These are phyloP conservation scores for Leishmania martiniquensis DNA, from an alignment of 208 protist genomes.

Conservation along the genomic window DNA sequence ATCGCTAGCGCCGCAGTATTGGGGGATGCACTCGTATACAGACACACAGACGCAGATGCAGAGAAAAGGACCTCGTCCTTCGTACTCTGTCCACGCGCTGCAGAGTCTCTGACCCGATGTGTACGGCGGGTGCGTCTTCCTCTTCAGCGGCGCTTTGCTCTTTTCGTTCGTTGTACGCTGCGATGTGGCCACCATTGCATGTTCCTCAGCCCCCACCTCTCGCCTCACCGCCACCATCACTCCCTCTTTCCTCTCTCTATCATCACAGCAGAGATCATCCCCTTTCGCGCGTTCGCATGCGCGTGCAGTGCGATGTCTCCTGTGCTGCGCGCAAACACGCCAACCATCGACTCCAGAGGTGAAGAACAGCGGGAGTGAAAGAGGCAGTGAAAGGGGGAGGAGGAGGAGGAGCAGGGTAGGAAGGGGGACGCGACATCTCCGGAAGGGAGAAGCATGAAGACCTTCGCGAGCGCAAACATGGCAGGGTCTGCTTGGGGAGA, in stretches of 20 bases:
- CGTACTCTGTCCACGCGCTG: too few relatives aligned
- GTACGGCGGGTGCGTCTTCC: too few relatives aligned
- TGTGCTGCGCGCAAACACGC: not conserved
- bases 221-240: not conserved
- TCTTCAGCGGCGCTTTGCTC: too few relatives aligned
- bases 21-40: not conserved
- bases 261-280: too few relatives aligned
- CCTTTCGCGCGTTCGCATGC: too few relatives aligned
- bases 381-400: not conserved
- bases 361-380: not conserved
- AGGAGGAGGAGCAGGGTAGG: not conserved
- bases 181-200: too few relatives aligned
- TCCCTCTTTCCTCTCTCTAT: not conserved
- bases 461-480: not conserved
- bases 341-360: not conserved
- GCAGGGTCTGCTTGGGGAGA: not conserved
- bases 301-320: not conserved
- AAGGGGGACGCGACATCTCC: not conserved
- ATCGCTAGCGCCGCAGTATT: not conserved
- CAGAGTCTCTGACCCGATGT: too few relatives aligned
- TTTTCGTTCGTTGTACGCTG: not conserved
- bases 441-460: not conserved
- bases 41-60: not conserved
- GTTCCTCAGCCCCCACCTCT: too few relatives aligned
- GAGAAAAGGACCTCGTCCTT: not conserved